Evolutionary conservation across 257 asterid genomes (phyloP).

Genomic region (Nicotiana sylvestris): DNA sequence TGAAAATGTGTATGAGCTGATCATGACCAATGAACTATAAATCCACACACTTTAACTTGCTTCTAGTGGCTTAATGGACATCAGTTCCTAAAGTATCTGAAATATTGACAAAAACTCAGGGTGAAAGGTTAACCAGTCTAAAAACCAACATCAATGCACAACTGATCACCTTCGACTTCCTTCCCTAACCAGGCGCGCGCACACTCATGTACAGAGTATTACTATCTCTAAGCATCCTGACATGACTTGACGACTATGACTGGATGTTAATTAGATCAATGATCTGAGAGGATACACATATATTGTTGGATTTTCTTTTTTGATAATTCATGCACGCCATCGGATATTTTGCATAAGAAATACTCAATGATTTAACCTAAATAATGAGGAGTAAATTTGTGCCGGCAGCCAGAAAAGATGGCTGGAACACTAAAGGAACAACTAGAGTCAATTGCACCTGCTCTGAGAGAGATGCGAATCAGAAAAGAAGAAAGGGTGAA

Average conservation of each 20-base stretch:
- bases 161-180: background rate
- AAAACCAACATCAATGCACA: background rate
- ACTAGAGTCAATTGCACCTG: conserved; percentile 75
- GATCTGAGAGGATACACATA: background rate
- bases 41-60: background rate
- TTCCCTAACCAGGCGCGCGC: background rate
- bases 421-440: conserved; percentile 83
- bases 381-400: conserved; percentile 20
- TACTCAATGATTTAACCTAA: conserved; percentile 12
- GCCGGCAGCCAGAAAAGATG: conserved; percentile 87
- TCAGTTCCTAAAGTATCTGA: background rate
- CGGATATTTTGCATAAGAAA: background rate
- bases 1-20: background rate
- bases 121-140: conserved; percentile 6
- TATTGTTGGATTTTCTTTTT: background rate
- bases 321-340: background rate
- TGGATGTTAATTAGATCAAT: conserved; percentile 2
- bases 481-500: conserved; percentile 78
- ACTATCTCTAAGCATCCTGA: background rate
- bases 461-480: conserved; percentile 77
- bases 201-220: background rate
- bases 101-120: background rate
- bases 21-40: background rate
- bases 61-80: background rate
- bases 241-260: background rate